These are phyloP conservation scores for Aureobasidium sp. DNA, from an alignment of 2,329 filamentous ascomycete species.

Conservation along the genomic window DNA sequence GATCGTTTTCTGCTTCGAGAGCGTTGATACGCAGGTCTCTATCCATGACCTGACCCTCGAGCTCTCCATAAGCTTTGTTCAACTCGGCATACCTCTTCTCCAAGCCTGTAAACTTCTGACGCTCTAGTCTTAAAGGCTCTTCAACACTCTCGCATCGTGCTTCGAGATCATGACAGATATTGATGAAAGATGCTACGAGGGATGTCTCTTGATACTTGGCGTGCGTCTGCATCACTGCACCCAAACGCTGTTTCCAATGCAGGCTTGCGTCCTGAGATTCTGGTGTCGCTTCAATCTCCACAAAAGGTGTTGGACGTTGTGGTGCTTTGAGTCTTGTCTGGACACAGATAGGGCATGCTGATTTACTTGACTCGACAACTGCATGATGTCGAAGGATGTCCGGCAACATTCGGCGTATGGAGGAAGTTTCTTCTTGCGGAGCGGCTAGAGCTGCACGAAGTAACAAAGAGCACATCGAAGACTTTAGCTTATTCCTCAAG, in stretches of 20 bases:
- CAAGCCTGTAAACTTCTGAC: conserved; percentile 38
- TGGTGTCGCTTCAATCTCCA: conserved; percentile 45
- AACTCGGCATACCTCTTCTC: conserved; percentile 41
- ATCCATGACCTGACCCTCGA: conserved; percentile 43
- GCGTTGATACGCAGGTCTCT: conserved; percentile 39
- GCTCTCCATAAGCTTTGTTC: conserved; percentile 37
- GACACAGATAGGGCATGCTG: not conserved
- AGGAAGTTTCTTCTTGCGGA: conserved; percentile 20
- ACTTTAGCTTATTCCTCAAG: not conserved
- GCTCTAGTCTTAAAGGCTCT: conserved; percentile 55
- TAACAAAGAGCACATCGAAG: conserved; percentile 20
- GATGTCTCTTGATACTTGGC: conserved; percentile 50
- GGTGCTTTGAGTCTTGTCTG: not conserved
- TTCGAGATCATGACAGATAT: conserved; percentile 64
- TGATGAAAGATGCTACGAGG: conserved; percentile 54
- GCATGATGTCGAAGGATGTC: conserved; percentile 23
- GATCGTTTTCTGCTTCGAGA: conserved; percentile 45
- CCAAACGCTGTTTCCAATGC: conserved; percentile 57
- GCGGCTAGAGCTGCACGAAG: conserved; percentile 19
- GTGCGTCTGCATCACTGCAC: conserved; percentile 47
- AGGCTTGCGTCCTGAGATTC: conserved; percentile 34
- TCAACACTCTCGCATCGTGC: conserved; percentile 61
- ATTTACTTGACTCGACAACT: conserved; percentile 14
- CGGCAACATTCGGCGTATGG: conserved; percentile 3
- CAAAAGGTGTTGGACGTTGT: conserved; percentile 27